These are phyloP conservation scores for Sugiyamaella qingdaonensis DNA, from an alignment of 805 yeast genomes.

Conservation along the genomic window DNA sequence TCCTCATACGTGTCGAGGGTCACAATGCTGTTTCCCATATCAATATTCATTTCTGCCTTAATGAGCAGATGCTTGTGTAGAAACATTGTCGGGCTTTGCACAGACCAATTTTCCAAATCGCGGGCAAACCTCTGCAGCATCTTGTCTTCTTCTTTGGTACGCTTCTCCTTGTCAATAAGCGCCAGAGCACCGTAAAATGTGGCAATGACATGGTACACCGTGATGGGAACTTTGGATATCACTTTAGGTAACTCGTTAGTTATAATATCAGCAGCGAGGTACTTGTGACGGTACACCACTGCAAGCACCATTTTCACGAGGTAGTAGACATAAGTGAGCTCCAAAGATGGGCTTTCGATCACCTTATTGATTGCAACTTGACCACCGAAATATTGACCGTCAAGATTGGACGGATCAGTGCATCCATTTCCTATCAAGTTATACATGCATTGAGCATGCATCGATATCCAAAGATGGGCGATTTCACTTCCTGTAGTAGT, in stretches of 20 bases:
- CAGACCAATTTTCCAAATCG: constrained; percentile 36
- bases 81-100: constrained; percentile 37
- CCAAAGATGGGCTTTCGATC: constrained; percentile 14
- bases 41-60: constrained; percentile 33
- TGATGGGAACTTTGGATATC: constrained; percentile 21
- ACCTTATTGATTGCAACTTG: constrained; percentile 11
- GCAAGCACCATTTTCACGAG: constrained; percentile 22
- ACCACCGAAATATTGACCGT: constrained; percentile 21
- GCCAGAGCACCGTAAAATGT: constrained; percentile 27
- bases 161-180: constrained; percentile 24
- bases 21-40: constrained; percentile 33
- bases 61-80: constrained; percentile 37
- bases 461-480: constrained; percentile 21
- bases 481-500: constrained; percentile 16
- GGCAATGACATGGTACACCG: constrained; percentile 24
- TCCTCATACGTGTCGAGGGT: constrained; percentile 44
- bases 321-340: constrained; percentile 23
- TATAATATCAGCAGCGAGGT: constrained; percentile 23
- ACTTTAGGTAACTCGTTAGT: constrained; percentile 20
- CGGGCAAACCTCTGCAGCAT: constrained; percentile 25
- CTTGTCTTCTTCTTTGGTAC: constrained; percentile 23
- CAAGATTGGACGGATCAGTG: constrained; percentile 20
- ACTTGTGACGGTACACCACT: constrained; percentile 23
- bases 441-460: constrained; percentile 20
- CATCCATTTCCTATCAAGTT: constrained; percentile 21